Percentiles rank a stretch among this genome's conserved stretches.
Evolutionary conservation across 345 rosid genomes (phyloP).

Genomic region (Cardamine chenopodiifolia): DNA sequence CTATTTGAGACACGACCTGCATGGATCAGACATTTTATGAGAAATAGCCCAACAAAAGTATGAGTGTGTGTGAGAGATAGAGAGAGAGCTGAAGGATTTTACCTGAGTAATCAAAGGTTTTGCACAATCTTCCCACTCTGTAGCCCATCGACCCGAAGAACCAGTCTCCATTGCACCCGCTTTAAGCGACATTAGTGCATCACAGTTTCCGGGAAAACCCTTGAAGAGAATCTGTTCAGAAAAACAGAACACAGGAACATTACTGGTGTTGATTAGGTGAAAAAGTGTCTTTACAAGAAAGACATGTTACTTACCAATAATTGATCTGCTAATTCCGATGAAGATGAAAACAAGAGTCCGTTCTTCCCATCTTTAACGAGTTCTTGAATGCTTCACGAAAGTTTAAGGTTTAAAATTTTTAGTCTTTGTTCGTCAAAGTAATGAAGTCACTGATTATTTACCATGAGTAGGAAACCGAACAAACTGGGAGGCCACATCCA

Average conservation of each 20-base stretch:
- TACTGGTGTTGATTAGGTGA: not conserved
- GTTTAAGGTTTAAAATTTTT: not conserved
- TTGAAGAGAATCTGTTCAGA: conserved; percentile 69
- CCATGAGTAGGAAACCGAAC: conserved; percentile 97
- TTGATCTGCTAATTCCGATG: conserved; percentile 88
- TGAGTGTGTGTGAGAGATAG: not conserved
- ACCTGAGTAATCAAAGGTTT: conserved; percentile 69
- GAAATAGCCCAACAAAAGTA: conserved; percentile 2
- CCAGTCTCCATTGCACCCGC: conserved; percentile 69
- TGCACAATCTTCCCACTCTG: conserved; percentile 94
- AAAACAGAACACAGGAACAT: conserved; percentile 18
- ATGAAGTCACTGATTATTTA: conserved; percentile 36
- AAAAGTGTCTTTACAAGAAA: not conserved
- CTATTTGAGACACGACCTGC: conserved; percentile 39
- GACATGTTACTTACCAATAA: conserved; percentile 58
- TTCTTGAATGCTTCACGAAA: conserved; percentile 71
- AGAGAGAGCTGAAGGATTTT: conserved; percentile 24
- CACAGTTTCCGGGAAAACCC: conserved; percentile 77
- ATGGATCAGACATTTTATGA: conserved; percentile 22
- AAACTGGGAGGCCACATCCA: conserved; percentile 96
- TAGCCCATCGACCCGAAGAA: conserved; percentile 75
- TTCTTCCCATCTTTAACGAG: conserved; percentile 77
- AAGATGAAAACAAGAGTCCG: conserved; percentile 93
- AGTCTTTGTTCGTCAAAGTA: conserved; percentile 13
- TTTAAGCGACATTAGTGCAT: conserved; percentile 59